phyloP scores from a whole-genome alignment of 352 stramenopile species.

The Phytophthora melonis region DNA sequence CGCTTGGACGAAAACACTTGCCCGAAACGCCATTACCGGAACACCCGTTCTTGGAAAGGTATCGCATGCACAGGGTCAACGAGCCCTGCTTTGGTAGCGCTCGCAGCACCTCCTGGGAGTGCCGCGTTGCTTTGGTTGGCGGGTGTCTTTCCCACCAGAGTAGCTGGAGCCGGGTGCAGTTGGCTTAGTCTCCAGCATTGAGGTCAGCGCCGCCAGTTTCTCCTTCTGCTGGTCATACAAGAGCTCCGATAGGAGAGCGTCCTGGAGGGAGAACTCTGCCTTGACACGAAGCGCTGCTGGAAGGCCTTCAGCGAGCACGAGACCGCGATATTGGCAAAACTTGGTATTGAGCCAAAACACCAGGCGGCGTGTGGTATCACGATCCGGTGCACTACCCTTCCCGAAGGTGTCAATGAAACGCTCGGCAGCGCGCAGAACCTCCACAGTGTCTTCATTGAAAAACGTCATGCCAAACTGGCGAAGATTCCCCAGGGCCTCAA shows the following conservation, averaged over 20 bases:
- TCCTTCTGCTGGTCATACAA: conserved; percentile 8
- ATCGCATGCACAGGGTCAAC: conserved; percentile 8
- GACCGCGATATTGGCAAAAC: conserved; percentile 16
- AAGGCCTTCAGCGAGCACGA: conserved; percentile 5
- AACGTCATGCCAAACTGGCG: conserved; percentile 15
- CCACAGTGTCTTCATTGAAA: conserved; percentile 3
- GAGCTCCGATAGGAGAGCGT: conserved; percentile 1
- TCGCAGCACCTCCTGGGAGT: neutral
- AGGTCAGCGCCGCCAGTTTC: neutral
- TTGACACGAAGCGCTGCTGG: neutral
- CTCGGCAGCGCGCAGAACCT: neutral
- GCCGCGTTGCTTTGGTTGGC: neutral
- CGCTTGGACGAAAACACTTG: too few species aligned
- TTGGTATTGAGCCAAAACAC: conserved; percentile 24
- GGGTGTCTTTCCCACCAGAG: neutral
- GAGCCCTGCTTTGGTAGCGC: conserved; percentile 11
- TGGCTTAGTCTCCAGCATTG: neutral
- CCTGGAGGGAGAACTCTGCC: conserved; percentile 15
- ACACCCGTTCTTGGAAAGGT: conserved; percentile 17
- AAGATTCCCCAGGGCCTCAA: neutral
- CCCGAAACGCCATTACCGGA: neutral
- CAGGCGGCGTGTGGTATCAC: neutral
- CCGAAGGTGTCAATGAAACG: conserved; percentile 3
- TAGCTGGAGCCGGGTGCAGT: too few species aligned
- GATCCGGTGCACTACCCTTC: neutral